Evolutionary conservation across 1,284 basidiomycete genomes (phyloP).

Genomic region (Schizophyllum commune): DNA sequence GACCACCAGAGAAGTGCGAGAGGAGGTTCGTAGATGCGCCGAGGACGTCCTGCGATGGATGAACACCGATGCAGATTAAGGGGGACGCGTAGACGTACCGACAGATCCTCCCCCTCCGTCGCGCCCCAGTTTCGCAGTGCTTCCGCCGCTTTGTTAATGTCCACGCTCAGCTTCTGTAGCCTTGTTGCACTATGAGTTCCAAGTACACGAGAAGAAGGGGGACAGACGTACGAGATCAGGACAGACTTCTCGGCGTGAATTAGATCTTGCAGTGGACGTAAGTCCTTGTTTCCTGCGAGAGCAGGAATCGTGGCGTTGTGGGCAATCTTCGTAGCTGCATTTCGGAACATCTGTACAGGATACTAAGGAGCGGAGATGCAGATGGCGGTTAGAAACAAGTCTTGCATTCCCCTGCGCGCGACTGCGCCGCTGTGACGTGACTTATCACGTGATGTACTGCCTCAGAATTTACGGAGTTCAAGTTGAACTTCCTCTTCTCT

Average conservation of each 20-base stretch:
- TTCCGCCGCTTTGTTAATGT: constrained; percentile 68
- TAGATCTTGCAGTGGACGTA: constrained; percentile 78
- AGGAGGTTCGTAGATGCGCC: constrained; percentile 67
- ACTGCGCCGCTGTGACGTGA: too few species aligned
- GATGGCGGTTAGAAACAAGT: background rate
- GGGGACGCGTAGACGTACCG: constrained; percentile 34
- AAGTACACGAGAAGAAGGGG: background rate
- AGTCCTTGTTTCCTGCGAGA: constrained; percentile 75
- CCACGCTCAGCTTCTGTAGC: constrained; percentile 55
- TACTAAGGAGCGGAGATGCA: constrained; percentile 3
- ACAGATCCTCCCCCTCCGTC: constrained; percentile 84
- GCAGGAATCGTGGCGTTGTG: constrained; percentile 78
- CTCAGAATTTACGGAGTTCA: too few species aligned
- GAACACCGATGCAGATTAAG: background rate
- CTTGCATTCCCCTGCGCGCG: too few species aligned
- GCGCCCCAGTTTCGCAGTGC: constrained; percentile 73
- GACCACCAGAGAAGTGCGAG: constrained; percentile 60
- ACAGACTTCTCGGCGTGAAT: constrained; percentile 87
- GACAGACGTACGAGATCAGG: constrained; percentile 52
- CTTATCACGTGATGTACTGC: too few species aligned
- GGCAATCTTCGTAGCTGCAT: constrained; percentile 70
- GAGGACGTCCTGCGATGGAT: constrained; percentile 58
- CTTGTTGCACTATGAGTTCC: constrained; percentile 24
- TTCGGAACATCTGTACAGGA: constrained; percentile 53
- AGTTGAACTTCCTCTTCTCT: too few species aligned